Base-by-base conservation (phyloP, 176 grass and related monocot genomes). In the Saccharum spontaneum region DNA sequence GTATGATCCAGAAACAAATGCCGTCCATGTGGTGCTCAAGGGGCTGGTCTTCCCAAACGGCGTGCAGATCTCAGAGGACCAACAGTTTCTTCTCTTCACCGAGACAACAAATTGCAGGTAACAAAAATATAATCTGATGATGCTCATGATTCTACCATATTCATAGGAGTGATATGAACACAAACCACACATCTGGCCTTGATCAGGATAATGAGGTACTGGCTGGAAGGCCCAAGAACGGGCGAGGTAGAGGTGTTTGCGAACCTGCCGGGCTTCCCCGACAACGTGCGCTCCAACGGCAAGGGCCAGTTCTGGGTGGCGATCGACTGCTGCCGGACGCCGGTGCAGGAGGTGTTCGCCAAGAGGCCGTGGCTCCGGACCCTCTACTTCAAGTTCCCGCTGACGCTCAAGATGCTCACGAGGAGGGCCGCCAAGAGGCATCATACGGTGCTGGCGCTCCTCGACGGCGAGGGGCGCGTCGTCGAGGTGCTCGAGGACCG, bases 101-200 rank as follows among this genome's bases (percentile, higher is more conserved):
- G 95, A 97, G 71, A 97, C 95, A 48, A 93, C 95, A 16, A 97
- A 94, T 30, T 97, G 95, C 92, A 97, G 95, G 95, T 89, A 5
- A 24, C 30, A 84, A 45, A 78, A 40, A 62, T 5, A 65, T 9
- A n/a, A 22, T 48, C 1, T 7, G 9, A 67, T 9, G 30, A 23
- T 23, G 10, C 7, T 50, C 37, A 79, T 5, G 24, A 57, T 59
- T 22, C 30, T 0, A 41, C 24, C 40, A 14, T 1, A 23, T 5
- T 23, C 22, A 69, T n/a, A n/a, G 7, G 1, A 39, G 38, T 39
- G 43, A 38, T 41, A 65, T 65, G 62, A 31, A 66, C 63, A 16
- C 1, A 31, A 67, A 67, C 2, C 4, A 50, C 48, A 43, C 22
- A 43, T 13, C 17, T 22, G n/a, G 22, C 2, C 1, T 50, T 33